Percentiles rank a stretch among this genome's conserved stretches.
These are phyloP conservation scores for Didymella arachidicola DNA, from an alignment of 2,329 filamentous ascomycete genomes.

Conservation along the genomic window DNA sequence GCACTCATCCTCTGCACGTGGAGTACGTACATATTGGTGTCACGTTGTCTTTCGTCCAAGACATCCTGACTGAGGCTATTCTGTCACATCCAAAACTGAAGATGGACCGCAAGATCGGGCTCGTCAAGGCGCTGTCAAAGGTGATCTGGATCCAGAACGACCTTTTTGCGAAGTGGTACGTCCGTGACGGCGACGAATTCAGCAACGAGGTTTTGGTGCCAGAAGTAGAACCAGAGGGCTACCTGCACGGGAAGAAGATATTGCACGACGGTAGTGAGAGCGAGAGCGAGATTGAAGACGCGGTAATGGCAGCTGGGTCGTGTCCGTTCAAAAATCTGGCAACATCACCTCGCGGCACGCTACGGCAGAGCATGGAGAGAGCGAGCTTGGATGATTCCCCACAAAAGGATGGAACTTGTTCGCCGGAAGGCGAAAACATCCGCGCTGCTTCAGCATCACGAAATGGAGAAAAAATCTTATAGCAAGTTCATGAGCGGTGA, in stretches of 20 bases:
- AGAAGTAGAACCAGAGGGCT: conserved; percentile 49
- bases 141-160: conserved; percentile 91
- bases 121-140: conserved; percentile 79
- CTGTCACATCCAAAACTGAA: conserved; percentile 73
- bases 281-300: conserved; percentile 41
- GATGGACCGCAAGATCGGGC: conserved; percentile 72
- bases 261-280: conserved; percentile 41
- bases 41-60: conserved; percentile 77
- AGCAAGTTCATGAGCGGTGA: conserved; percentile 28
- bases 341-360: conserved; percentile 21
- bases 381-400: conserved; percentile 20
- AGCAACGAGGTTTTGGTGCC: conserved; percentile 54
- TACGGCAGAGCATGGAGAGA: conserved; percentile 20
- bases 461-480: conserved; percentile 7
- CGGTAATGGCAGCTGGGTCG: conserved; percentile 29
- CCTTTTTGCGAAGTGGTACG: conserved; percentile 83
- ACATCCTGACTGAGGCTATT: conserved; percentile 78
- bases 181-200: conserved; percentile 71
- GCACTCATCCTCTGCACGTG: conserved; percentile 75
- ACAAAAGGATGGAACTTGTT: conserved; percentile 20
- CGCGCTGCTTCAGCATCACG: conserved; percentile 24
- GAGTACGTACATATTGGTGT: conserved; percentile 82
- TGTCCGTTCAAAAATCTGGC: conserved; percentile 46
- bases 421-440: conserved; percentile 22
- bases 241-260: conserved; percentile 47